Base-by-base conservation (phyloP, 2,329 filamentous ascomycete genomes). In the Microdochium nivale region DNA sequence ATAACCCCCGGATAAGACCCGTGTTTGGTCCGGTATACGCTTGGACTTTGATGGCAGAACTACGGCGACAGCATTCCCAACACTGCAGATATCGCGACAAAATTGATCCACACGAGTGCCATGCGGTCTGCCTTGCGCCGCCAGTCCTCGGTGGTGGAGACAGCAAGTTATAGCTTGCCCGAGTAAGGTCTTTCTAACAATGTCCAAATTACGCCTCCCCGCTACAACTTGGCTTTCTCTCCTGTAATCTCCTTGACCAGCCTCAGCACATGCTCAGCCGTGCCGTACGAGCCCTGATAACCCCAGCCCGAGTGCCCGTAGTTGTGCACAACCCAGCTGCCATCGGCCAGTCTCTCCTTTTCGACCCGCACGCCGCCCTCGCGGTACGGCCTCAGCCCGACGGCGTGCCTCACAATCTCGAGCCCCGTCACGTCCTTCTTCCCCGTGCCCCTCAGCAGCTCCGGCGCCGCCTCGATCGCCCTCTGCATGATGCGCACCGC, bases 401-500 rank as follows among this genome's bases (percentile, higher is more conserved):
- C 90, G 3, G 83, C 87, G 65, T 96, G 90, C 19, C 90, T 77
- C 49, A 96, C 76, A 21, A 96, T 75, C 64, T 85, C 83, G 55
- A 96, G 66, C 21, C 78, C 84, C 64, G 89, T 80, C 25, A 91
- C 79, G 1, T 88, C 86, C 67, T 84, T 77, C 2, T 86, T 80
- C 13, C 62, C 72, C 1, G 81, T 80, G 46, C 24, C 46, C 46
- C 14, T 30, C 7, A 47, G 14, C 55, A 92, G 71, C 51, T 76
- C 72, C 0, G 88, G 88, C 61, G 81, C 80, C 27, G 82, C 66
- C 30, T 80, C 78, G 5, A 88, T 74, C 23, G 78, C 77, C n/a
- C 90, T 79, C 68, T 84, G 83, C 88, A 96, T 94, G 65, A 96
- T 95, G 13, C 90, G 78, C 51, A 79, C 70, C 0, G 90, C 88